phyloP scores from a whole-genome alignment of 225 moss, liverwort and hornwort species.

The Physcomitrium patens region DNA sequence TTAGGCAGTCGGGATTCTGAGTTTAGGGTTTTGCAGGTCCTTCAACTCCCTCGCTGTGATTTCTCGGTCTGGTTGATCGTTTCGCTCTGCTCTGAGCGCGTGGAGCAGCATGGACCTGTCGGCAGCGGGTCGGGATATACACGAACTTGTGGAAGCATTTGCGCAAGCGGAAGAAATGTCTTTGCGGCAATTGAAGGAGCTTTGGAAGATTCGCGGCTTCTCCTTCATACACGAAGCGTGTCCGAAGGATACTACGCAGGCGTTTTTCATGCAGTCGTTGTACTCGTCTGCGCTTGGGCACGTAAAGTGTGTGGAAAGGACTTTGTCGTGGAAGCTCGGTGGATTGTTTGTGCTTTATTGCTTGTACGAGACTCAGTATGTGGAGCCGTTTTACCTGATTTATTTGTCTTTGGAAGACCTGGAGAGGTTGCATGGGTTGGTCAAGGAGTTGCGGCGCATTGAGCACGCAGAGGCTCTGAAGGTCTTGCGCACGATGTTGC shows the following conservation, averaged over 20 bases:
- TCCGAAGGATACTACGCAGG: conserved; percentile 87
- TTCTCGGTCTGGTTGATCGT: too few species aligned
- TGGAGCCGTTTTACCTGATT: conserved; percentile 62
- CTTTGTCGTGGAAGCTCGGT: conserved; percentile 62
- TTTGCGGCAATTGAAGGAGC: conserved; percentile 63
- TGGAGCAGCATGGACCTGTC: conserved; percentile 49
- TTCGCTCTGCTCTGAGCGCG: too few species aligned
- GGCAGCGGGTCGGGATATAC: conserved; percentile 50
- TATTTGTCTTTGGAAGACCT: conserved; percentile 85
- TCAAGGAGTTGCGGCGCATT: conserved; percentile 57
- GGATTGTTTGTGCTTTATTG: conserved; percentile 80
- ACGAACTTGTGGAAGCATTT: conserved; percentile 50
- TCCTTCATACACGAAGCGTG: conserved; percentile 93
- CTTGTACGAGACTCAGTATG: conserved; percentile 78
- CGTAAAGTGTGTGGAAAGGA: conserved; percentile 51
- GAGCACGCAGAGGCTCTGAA: conserved; percentile 56
- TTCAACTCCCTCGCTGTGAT: too few species aligned
- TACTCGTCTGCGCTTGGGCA: conserved; percentile 81
- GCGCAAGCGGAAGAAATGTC: conserved; percentile 49
- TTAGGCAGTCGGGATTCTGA: too few species aligned
- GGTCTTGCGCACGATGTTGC: conserved; percentile 74
- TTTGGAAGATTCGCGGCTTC: conserved; percentile 77
- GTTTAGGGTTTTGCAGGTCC: too few species aligned
- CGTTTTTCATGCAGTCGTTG: conserved; percentile 79
- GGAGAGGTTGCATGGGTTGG: conserved; percentile 62